Base-by-base conservation (phyloP, 441 rosid genomes). In the Erodium chrysanthum region DNA sequence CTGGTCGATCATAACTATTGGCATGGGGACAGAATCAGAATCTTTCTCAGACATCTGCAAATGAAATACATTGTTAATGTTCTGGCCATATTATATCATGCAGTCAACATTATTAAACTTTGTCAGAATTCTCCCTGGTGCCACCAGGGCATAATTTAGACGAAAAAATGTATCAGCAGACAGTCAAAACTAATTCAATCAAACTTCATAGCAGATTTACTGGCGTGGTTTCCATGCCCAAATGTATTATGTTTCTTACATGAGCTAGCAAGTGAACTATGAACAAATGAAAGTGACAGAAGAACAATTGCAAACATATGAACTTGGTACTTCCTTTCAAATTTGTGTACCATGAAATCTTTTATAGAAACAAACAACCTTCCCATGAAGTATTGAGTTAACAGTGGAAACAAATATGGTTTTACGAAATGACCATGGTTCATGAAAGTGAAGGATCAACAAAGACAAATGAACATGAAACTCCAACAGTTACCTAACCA, bases 1-100 rank as follows among this genome's bases (percentile, higher is more conserved):
- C 77, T 92, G 97, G 75, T 88, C 94, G 22, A 90, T 90, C 72
- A 86, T 74, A 78, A 92, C 92, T 63, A 86, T 76, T 20, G 91
- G 90, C 83, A 74, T 85, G 59, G 91, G 88, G 73, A 83, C 79
- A 66, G 52, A 70, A 71, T 79, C 89, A 71, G 69, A 83, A 81
- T 81, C 88, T 37, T 78, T 80, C 60, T 84, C 85, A 0, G 78
- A 68, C 69, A 70, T 84, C 91, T 81, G 87, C 78, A 75, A 80
- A 75, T 65, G 78, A 78, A 74, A 23, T 44, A 12, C 50, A 44
- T 44, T 66, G 40, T 52, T 68, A 79, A 68, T 68, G 73, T 75
- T 71, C 71, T 69, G 69, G 62, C 74, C 77, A 63, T 67, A 66
- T 44, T 14, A 44, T 14, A 44, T 44, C 50, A 14, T 11, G 50